Base-by-base conservation (phyloP, 345 rosid genomes). In the Murraya koenigii region DNA sequence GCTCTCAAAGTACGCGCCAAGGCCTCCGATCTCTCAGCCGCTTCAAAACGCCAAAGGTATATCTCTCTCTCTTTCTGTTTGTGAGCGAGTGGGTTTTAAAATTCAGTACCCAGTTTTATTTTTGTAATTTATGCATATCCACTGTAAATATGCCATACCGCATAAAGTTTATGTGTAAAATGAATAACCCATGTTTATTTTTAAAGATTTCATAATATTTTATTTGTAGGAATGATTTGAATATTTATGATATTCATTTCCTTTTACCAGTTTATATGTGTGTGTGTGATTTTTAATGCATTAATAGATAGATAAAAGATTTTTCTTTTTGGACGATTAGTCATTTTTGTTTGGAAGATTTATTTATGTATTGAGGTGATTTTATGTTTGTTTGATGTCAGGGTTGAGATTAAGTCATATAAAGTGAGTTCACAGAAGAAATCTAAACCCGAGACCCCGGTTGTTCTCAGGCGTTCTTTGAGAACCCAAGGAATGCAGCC, bases 401-500 rank as follows among this genome's bases (percentile, higher is more conserved):
- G 85, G 72, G 82, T 60, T 28, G 86, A 63, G 23, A 41, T 84
- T 35, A 92, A 88, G 76, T 79, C 94, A 1, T 80, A 77, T 62
- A 90, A 80, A 77, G 73, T 22, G 75, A 84, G 80, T 74, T 72
- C 86, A 10, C 84, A 77, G 85, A 89, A 88, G 82, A 85, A 75
- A 76, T 82, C 66, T 35, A 89, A 90, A 65, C 25, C 79, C 2
- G 84, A 86, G 74, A 39, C 78, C 2, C 94, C 97, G 1, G 62
- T 78, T 28, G 89, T 93, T 30, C 82, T 87, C 19, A 85, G 99
- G 26, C 84, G 86, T 10, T 94, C 98, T 1, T 83, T 92, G 66
- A 90, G 97, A 22, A 75, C 88, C 4, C 87, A 89, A 76, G 99
- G 97, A 26, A 77, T 89, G 82, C 83, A 86, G 32, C 97, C 97